Evolutionary conservation across 345 rosid species (phyloP), one percentile per base, ranked within the genome.

Genomic region (Boechera divaricarpa): DNA sequence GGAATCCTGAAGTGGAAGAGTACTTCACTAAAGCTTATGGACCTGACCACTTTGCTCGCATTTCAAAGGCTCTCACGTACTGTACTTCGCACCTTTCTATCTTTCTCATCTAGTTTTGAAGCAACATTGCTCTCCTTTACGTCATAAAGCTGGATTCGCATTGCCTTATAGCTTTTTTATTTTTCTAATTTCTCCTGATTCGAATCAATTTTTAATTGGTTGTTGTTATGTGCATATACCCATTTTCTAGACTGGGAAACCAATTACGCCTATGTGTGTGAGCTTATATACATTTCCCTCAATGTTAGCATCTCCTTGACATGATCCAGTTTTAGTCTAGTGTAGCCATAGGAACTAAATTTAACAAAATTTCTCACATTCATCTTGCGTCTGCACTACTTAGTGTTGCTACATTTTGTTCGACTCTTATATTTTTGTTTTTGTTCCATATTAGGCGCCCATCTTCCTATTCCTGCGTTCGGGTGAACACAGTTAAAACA

Each of bases 21-120:
- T 92, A 95, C 86, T 90, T 95, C 85, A 66, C 70, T 79, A 84
- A 82, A 53, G 99, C 99, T 35, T 92, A 95, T 38, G 98, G 98
- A 56, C 65, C 83, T 48, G 81, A 85, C 10, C 90, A 87, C 74
- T 95, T 92, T 67, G 70, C 92, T 78, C 88, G 85, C 76, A 89
- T 95, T 77, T 91, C 98, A 74, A 69, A 79, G 53, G 90, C 96
- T 59, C 85, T 91, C 45, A 85, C 98, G 98, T 95, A 88, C 53
- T 67, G 1, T 11, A 2, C 41, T 42, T 41, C 8, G 0, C 53
- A 41, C 38, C 54, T 68, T 45, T 35, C 18, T 5, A 53, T 32
- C 24, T 16, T 33, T 49, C 10, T 65, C 6, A 5, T 10, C 8
- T 61, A n/a, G 1, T 24, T 72, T 5, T 13, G 28, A 24, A 48